Conservation (phyloP, 352 stramenopile species). For the Phytopythium helicoides region DNA sequence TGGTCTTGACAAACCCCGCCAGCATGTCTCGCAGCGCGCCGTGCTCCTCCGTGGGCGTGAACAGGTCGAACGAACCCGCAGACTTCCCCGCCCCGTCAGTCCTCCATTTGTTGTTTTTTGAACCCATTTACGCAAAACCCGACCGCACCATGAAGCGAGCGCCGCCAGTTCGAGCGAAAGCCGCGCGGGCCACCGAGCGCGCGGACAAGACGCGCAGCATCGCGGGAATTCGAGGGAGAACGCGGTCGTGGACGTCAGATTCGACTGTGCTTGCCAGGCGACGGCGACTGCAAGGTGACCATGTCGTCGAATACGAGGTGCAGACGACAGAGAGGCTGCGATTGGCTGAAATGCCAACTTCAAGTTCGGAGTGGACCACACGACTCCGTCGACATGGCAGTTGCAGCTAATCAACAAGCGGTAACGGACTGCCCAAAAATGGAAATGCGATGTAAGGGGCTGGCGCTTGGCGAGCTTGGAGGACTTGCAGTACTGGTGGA, state of each 20-base stretch:
- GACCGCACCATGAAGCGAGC: constrained; percentile 14
- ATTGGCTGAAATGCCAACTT: constrained; percentile 25
- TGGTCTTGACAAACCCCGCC: constrained; percentile 90
- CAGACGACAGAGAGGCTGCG: neutral
- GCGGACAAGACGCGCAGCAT: constrained; percentile 23
- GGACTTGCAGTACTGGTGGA: too few relatives aligned
- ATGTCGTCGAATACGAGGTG: neutral
- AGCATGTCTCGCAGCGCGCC: constrained; percentile 93
- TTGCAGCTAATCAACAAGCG: neutral
- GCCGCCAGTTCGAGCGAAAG: neutral
- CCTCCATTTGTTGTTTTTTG: too few relatives aligned
- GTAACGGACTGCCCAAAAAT: neutral
- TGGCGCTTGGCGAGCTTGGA: neutral
- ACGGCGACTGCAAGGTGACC: neutral
- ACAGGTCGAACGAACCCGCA: constrained; percentile 61
- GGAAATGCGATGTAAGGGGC: neutral
- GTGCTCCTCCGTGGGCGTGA: constrained; percentile 89
- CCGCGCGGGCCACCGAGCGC: constrained; percentile 8
- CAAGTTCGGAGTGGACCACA: too few relatives aligned
- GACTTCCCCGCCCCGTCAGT: neutral
- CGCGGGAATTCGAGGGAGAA: neutral
- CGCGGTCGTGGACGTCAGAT: constrained; percentile 1
- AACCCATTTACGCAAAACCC: neutral
- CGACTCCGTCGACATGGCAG: neutral
- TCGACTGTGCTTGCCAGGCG: constrained; percentile 9